Conservation (phyloP, 192 early-diverging fungal species). For the Pilaira anomala region DNA sequence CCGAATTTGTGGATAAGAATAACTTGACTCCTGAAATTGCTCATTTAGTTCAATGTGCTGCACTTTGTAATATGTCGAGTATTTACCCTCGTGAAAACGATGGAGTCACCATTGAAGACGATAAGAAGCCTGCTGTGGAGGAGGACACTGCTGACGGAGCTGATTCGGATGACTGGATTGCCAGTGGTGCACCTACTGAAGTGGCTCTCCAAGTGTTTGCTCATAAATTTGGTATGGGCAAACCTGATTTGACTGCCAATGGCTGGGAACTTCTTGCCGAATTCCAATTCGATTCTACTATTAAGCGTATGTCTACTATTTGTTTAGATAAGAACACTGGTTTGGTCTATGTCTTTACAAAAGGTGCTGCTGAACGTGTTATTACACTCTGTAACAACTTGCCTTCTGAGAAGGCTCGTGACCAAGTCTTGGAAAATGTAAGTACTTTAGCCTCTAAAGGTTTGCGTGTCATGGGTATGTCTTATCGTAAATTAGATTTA, state of each 20-base stretch:
- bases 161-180: constrained; percentile 61
- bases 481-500: constrained; percentile 53
- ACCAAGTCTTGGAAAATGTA: constrained; percentile 56
- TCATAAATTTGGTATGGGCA: constrained; percentile 71
- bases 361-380: constrained; percentile 91
- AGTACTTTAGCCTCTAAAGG: constrained; percentile 69
- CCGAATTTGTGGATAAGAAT: constrained; percentile 4
- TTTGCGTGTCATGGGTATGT: constrained; percentile 83
- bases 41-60: constrained; percentile 53
- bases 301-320: constrained; percentile 91
- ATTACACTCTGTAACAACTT: constrained; percentile 61
- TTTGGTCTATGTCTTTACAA: constrained; percentile 60
- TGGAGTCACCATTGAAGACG: background rate
- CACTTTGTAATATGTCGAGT: constrained; percentile 85
- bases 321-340: constrained; percentile 36
- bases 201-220: constrained; percentile 87
- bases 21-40: constrained; percentile 10
- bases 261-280: constrained; percentile 55
- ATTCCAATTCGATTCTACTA: constrained; percentile 68
- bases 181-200: constrained; percentile 91
- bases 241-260: constrained; percentile 56
- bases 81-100: constrained; percentile 39
- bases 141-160: background rate
- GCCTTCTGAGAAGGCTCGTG: constrained; percentile 35
- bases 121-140: background rate